These are phyloP conservation scores for Trichosanthes cucumerina DNA, from an alignment of 306 rosid species.

Conservation along the genomic window DNA sequence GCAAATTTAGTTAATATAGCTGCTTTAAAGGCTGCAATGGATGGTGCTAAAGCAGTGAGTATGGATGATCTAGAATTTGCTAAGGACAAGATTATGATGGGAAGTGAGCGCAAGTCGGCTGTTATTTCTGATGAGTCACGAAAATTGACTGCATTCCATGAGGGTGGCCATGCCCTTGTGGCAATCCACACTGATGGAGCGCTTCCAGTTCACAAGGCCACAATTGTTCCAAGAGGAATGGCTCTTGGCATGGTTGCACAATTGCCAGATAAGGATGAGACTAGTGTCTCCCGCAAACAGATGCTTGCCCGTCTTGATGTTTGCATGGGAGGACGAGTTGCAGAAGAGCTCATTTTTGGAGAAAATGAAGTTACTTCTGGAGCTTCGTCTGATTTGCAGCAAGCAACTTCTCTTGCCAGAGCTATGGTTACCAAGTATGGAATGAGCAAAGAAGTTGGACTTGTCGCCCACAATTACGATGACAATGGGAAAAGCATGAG, in stretches of 20 bases:
- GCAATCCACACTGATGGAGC: conserved; percentile 84
- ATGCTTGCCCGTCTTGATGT: conserved; percentile 85
- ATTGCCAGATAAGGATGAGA: conserved; percentile 68
- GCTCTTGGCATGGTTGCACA: conserved; percentile 89
- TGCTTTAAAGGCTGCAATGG: conserved; percentile 90
- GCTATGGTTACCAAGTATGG: conserved; percentile 85
- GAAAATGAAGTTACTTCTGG: conserved; percentile 81
- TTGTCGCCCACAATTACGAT: conserved; percentile 56
- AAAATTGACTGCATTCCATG: conserved; percentile 68
- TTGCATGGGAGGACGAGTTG: conserved; percentile 87
- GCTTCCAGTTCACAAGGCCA: conserved; percentile 80
- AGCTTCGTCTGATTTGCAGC: conserved; percentile 54
- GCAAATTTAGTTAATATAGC: conserved; percentile 83
- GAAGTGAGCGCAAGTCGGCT: conserved; percentile 86
- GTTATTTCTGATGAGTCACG: conserved; percentile 63
- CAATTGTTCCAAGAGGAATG: conserved; percentile 83
- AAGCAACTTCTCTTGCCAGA: conserved; percentile 72
- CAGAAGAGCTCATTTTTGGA: conserved; percentile 85
- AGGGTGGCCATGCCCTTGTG: conserved; percentile 93
- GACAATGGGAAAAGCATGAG: conserved; percentile 88
- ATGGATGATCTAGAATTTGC: conserved; percentile 88
- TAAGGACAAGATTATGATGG: conserved; percentile 85
- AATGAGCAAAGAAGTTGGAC: conserved; percentile 79
- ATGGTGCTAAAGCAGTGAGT: conserved; percentile 68
- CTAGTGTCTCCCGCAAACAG: conserved; percentile 56